Conservation (phyloP, 1,139 yeast species). For the Candida sp. region DNA sequence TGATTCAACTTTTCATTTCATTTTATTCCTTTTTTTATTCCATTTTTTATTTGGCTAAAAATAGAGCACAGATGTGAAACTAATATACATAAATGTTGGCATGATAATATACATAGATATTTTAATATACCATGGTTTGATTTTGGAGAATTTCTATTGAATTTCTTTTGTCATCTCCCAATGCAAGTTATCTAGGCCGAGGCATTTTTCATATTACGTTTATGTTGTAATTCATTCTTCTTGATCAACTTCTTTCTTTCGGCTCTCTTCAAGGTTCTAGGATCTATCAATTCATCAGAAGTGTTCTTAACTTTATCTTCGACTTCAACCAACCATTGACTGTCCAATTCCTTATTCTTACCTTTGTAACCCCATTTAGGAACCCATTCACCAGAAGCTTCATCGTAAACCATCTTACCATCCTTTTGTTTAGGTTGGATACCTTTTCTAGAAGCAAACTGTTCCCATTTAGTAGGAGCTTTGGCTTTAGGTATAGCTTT, state of each 20-base stretch:
- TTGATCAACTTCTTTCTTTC: conserved; percentile 84
- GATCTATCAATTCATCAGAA: conserved; percentile 76
- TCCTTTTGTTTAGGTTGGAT: conserved; percentile 87
- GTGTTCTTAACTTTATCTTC: conserved; percentile 69
- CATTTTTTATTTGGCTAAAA: no score
- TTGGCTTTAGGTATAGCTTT: conserved; percentile 92
- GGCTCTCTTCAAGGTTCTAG: conserved; percentile 73
- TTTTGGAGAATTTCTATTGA: no score
- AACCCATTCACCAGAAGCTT: conserved; percentile 90
- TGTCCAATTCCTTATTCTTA: conserved; percentile 78
- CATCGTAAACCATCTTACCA: conserved; percentile 89
- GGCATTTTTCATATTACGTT: conserved; percentile 61
- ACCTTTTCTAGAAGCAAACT: conserved; percentile 94
- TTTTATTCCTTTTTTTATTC: no score
- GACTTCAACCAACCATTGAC: conserved; percentile 96
- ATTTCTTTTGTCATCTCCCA: no score
- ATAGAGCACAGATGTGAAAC: no score
- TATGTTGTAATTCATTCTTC: conserved; percentile 85
- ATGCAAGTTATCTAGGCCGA: conserved; percentile 3
- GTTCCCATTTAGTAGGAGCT: conserved; percentile 95
- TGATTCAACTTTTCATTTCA: no score
- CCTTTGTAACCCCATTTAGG: conserved; percentile 99
- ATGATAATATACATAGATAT: no score
- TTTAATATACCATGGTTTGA: no score
- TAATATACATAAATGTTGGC: no score